These are phyloP conservation scores for Blechomonas ayalai DNA, from an alignment of 208 protist genomes.

Conservation along the genomic window DNA sequence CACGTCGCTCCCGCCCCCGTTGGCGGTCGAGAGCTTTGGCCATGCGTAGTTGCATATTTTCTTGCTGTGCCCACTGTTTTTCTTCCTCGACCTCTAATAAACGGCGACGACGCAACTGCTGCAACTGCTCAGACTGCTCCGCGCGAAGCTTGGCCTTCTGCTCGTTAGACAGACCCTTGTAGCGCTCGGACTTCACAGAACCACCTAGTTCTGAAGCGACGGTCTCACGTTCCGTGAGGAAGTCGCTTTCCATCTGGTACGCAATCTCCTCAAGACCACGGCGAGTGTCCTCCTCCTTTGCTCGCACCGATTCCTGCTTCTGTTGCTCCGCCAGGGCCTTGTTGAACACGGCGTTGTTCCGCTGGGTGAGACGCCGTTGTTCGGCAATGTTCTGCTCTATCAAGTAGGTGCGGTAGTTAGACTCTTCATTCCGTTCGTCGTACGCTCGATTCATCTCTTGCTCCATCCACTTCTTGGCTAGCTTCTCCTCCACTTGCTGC, in stretches of 20 bases:
- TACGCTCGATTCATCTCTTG: conserved; percentile 70
- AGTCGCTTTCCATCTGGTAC: conserved; percentile 80
- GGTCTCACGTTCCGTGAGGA: conserved; percentile 86
- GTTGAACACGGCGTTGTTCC: conserved; percentile 85
- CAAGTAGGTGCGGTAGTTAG: conserved; percentile 70
- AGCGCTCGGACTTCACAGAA: conserved; percentile 70
- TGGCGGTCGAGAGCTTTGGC: conserved; percentile 81
- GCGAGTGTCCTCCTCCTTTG: conserved; percentile 71
- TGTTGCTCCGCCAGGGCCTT: conserved; percentile 82
- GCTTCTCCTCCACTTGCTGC: conserved; percentile 87
- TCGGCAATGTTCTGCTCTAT: conserved; percentile 69
- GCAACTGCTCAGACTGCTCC: conserved; percentile 72
- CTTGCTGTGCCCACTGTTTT: conserved; percentile 82
- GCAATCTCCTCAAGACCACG: conserved; percentile 87
- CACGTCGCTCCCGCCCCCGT: conserved; percentile 67
- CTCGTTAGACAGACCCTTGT: conserved; percentile 65
- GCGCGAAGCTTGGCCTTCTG: conserved; percentile 43
- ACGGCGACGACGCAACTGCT: conserved; percentile 67
- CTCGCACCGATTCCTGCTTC: conserved; percentile 57
- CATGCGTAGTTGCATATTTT: conserved; percentile 86
- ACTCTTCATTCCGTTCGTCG: conserved; percentile 85
- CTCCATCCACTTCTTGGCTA: conserved; percentile 91
- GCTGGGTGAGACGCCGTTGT: conserved; percentile 56
- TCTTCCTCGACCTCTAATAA: conserved; percentile 84
- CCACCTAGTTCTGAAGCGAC: conserved; percentile 60